Evolutionary conservation across 495 filamentous ascomycete genomes (phyloP).

Genomic region (Amorphotheca resinae): DNA sequence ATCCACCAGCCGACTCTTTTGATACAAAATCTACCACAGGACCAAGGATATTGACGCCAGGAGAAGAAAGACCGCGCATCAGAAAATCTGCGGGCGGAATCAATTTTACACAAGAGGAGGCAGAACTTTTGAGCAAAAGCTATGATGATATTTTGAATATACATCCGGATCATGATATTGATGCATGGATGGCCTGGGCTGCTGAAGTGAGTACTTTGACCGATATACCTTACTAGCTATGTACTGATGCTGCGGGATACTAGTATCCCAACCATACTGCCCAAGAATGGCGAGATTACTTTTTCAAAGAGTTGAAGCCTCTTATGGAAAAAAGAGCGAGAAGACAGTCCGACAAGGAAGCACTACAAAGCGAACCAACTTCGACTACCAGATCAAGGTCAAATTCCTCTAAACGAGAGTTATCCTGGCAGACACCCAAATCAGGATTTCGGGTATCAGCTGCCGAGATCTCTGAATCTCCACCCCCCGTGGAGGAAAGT

Average conservation of each 20-base stretch:
- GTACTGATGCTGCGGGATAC: not conserved
- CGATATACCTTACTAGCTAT: not conserved
- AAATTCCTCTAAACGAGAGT: not conserved
- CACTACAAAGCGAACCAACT: not conserved
- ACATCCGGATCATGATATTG: slow-evolving; percentile 6
- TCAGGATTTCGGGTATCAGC: not conserved
- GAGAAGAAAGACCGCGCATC: not conserved
- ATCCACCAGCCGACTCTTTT: not conserved
- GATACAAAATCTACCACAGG: not conserved
- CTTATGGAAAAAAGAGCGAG: not conserved
- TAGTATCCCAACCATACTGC: slow-evolving; percentile 22
- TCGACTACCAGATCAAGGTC: not conserved
- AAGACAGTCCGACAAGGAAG: not conserved
- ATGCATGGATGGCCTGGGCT: slow-evolving; percentile 16
- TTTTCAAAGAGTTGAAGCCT: slow-evolving; percentile 19
- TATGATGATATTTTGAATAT: slow-evolving; percentile 16
- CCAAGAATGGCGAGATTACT: slow-evolving; percentile 25
- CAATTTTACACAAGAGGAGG: slow-evolving; percentile 15
- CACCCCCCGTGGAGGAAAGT: not conserved
- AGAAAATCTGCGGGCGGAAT: slow-evolving; percentile 3
- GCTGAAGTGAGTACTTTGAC: slow-evolving; percentile 2
- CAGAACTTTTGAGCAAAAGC: not conserved
- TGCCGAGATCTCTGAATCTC: not conserved
- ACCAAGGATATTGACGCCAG: not conserved
- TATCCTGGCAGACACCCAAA: not conserved